Conservation (phyloP, 352 stramenopile species). For the Phytophthora litchii region DNA sequence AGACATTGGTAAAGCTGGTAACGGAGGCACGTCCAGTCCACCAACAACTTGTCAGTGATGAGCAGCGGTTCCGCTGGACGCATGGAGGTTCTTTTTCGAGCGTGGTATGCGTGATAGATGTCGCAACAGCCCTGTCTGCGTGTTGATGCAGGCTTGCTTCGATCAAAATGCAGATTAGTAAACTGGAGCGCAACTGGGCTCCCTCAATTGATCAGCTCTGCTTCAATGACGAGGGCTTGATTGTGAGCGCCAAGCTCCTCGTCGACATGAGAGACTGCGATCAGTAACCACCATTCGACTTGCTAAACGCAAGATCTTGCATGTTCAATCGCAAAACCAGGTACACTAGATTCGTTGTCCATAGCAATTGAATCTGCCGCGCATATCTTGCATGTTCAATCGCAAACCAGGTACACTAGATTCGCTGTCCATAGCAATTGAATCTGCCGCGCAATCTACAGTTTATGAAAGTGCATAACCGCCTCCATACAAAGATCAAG, state of each 20-base stretch:
- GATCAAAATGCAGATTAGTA: too few species aligned
- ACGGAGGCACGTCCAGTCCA: too few species aligned
- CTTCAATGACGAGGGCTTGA: too few species aligned
- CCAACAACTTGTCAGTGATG: too few species aligned
- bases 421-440: neutral
- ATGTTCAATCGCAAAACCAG: neutral
- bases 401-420: neutral
- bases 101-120: slow-evolving; percentile 1
- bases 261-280: neutral
- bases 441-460: slow-evolving; percentile 1
- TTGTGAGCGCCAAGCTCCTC: too few species aligned
- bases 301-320: slow-evolving; percentile 4
- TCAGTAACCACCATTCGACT: slow-evolving; percentile 2
- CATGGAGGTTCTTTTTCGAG: slow-evolving; percentile 9
- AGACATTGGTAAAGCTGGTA: too few species aligned
- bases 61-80: too few species aligned
- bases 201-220: too few species aligned
- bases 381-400: neutral
- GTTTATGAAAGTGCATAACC: neutral
- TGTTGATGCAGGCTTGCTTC: neutral
- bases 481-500: slow-evolving; percentile 17
- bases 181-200: too few species aligned
- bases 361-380: slow-evolving; percentile 6
- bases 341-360: neutral
- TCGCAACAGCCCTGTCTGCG: slow-evolving; percentile 1